phyloP scores from a whole-genome alignment of 306 rosid species.

The Inga leiocalycina region DNA sequence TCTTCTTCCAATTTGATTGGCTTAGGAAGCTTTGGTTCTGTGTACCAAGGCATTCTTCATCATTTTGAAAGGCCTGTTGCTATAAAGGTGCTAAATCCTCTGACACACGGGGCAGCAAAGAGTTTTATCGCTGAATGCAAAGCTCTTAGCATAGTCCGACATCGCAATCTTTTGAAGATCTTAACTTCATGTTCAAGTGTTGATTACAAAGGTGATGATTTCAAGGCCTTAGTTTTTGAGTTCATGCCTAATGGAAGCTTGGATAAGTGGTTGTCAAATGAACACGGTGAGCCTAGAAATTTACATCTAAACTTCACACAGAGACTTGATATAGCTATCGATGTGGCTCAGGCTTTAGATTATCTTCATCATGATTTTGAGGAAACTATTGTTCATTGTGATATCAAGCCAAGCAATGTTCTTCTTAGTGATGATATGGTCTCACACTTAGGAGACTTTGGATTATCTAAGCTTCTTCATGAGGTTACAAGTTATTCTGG shows the following conservation, averaged over 20 bases:
- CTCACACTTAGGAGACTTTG: neutral
- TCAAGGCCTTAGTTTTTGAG: neutral
- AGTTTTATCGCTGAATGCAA: too few species aligned
- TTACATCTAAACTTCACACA: neutral
- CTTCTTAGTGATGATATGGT: neutral
- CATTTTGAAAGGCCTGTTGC: too few species aligned
- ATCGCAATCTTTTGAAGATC: neutral
- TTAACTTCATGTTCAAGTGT: neutral
- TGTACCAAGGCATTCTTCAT: too few species aligned
- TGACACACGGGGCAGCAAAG: too few species aligned
- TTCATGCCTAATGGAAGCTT: neutral
- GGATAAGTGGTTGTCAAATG: neutral
- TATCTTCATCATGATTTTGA: too few species aligned
- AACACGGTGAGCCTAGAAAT: neutral
- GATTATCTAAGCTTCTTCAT: neutral
- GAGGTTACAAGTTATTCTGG: neutral
- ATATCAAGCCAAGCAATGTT: neutral
- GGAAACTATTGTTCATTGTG: neutral
- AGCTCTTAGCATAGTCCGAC: neutral
- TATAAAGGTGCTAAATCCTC: too few species aligned
- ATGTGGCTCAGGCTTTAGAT: neutral
- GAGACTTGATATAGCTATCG: neutral
- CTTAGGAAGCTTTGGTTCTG: too few species aligned
- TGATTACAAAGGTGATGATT: neutral
- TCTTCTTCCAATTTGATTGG: too few species aligned